Evolutionary conservation across 345 rosid genomes (phyloP).

Genomic region (Arabidopsis arenosa): DNA sequence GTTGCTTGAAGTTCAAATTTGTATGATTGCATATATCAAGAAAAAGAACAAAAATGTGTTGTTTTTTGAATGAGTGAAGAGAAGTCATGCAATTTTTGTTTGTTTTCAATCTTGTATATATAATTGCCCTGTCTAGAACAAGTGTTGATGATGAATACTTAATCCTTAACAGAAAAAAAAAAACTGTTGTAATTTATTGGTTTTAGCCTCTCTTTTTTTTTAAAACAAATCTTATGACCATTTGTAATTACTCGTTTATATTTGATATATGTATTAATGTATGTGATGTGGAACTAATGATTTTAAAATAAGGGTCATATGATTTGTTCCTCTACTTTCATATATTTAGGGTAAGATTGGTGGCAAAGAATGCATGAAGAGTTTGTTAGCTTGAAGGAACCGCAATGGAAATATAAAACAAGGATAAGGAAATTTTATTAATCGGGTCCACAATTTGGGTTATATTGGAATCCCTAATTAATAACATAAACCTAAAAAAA

Average conservation of each 20-base stretch:
- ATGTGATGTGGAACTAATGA: background rate
- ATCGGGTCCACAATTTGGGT: conserved; percentile 32
- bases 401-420: conserved; percentile 24
- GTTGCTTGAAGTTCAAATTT: conserved; percentile 60
- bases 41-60: background rate
- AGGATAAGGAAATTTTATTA: background rate
- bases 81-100: conserved; percentile 11
- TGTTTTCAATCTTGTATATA: background rate
- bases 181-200: background rate
- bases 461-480: background rate
- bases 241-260: background rate
- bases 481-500: background rate
- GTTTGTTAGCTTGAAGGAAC: conserved; percentile 46
- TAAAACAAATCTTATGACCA: background rate
- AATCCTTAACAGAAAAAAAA: background rate
- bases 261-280: background rate
- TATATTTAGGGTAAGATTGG: conserved; percentile 2
- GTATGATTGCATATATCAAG: conserved; percentile 35
- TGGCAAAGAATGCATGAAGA: conserved; percentile 37
- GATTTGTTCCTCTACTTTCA: conserved; percentile 5
- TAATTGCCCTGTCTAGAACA: background rate
- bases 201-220: background rate
- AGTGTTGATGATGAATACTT: conserved; percentile 13
- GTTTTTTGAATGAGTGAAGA: conserved; percentile 22
- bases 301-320: background rate